Conservation (phyloP, 2,329 filamentous ascomycete species). For the Aspergillus thermomutatus region DNA sequence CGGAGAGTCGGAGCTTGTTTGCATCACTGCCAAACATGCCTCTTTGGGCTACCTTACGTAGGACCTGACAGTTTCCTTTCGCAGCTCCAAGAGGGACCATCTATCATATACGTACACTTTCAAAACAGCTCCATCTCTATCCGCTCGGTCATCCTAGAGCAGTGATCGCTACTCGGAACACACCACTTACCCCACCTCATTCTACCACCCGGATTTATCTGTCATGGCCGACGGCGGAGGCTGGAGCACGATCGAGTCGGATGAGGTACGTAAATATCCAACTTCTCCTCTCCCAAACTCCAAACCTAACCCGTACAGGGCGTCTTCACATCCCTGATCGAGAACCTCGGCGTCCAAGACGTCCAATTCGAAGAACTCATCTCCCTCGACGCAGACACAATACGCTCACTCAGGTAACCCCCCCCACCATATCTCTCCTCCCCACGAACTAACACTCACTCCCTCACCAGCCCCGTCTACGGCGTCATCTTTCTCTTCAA, state of each 20-base stretch:
- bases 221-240: constrained; percentile 66
- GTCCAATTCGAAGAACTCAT: constrained; percentile 98
- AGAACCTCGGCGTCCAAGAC: constrained; percentile 83
- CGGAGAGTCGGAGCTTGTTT: neutral
- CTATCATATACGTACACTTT: neutral
- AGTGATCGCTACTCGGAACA: neutral
- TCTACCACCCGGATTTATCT: neutral
- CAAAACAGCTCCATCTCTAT: neutral
- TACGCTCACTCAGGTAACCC: constrained; percentile 42
- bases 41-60: neutral
- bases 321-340: constrained; percentile 95
- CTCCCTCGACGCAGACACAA: constrained; percentile 70
- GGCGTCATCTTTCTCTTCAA: constrained; percentile 99
- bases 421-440: neutral
- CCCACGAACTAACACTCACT: constrained; percentile 4
- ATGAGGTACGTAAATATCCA: constrained; percentile 75
- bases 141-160: neutral
- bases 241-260: constrained; percentile 97
- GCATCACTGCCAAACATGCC: neutral
- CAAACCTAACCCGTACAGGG: constrained; percentile 53
- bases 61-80: neutral
- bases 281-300: constrained; percentile 3
- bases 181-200: neutral
- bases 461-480: constrained; percentile 64
- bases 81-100: neutral